Conservation (phyloP, 169 alveolate genomes). For the Nephromyces sp. region DNA sequence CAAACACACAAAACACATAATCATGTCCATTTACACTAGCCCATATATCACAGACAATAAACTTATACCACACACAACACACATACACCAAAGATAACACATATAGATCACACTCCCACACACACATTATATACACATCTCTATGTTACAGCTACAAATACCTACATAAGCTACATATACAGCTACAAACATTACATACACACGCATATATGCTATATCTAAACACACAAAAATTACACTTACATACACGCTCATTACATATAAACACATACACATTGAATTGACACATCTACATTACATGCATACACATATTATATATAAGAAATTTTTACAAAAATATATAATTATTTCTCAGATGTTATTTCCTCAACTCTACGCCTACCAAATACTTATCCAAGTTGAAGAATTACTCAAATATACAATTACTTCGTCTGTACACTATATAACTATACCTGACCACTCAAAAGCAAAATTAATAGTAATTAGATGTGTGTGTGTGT, state of each 20-base stretch:
- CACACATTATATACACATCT: no score
- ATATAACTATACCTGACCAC: conserved; percentile 26
- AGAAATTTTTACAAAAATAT: no score
- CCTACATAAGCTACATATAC: no score
- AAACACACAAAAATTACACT: no score
- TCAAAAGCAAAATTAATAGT: conserved; percentile 23
- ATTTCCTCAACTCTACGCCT: conserved; percentile 28
- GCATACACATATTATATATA: no score
- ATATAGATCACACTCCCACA: neutral
- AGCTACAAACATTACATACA: no score
- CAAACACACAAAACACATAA: neutral
- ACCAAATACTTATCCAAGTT: conserved; percentile 20
- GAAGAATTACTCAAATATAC: conserved; percentile 23
- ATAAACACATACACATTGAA: no score
- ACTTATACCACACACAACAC: neutral
- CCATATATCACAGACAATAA: neutral
- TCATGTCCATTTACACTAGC: neutral
- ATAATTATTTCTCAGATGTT: neutral
- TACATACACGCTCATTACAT: no score
- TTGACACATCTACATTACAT: no score
- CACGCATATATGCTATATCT: no score
- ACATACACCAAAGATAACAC: neutral
- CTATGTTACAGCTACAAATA: no score
- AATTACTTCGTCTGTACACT: conserved; percentile 24
- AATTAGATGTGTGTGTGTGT: neutral